A percentile compares a stretch with the other conserved stretches of the same genome.
Evolutionary conservation across 805 yeast genomes (phyloP).

Genomic region (Sporopachydermia lactativora): DNA sequence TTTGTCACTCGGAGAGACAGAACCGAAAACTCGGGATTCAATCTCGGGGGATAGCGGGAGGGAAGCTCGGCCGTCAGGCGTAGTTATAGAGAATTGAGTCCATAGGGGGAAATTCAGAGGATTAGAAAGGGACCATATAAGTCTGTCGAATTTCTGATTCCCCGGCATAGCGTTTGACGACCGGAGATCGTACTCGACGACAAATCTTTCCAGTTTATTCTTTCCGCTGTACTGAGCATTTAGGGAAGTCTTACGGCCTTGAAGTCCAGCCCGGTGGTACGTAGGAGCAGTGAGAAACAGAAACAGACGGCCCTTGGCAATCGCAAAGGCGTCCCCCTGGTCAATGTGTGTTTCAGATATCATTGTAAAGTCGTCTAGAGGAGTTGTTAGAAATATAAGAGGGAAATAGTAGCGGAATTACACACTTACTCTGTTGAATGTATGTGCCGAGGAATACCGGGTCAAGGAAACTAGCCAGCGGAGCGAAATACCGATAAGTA

Average conservation of each 20-base stretch:
- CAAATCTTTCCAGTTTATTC: conserved; percentile 6
- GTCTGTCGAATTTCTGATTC: conserved; percentile 8
- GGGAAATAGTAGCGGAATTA: background rate
- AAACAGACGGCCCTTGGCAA: conserved; percentile 15
- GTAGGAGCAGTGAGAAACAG: conserved; percentile 19
- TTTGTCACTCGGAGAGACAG: background rate
- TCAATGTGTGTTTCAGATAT: conserved; percentile 14
- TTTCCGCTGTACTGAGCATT: conserved; percentile 7
- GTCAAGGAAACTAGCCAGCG: background rate
- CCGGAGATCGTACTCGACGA: conserved; percentile 5
- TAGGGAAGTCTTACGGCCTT: conserved; percentile 16
- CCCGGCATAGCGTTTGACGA: conserved; percentile 5
- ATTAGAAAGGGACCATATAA: conserved; percentile 12
- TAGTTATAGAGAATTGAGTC: background rate
- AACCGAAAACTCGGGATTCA: background rate
- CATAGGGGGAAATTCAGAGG: conserved; percentile 5
- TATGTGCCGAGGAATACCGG: background rate
- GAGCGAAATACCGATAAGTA: background rate
- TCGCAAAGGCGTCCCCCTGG: conserved; percentile 19
- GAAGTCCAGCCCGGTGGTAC: conserved; percentile 21
- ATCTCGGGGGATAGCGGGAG: background rate
- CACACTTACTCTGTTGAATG: background rate
- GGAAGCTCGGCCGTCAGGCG: background rate
- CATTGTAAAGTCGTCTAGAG: background rate
- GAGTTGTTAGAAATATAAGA: background rate